Base-by-base conservation (phyloP, 768 basidiomycete species). In the Amanita subjunquillea region DNA sequence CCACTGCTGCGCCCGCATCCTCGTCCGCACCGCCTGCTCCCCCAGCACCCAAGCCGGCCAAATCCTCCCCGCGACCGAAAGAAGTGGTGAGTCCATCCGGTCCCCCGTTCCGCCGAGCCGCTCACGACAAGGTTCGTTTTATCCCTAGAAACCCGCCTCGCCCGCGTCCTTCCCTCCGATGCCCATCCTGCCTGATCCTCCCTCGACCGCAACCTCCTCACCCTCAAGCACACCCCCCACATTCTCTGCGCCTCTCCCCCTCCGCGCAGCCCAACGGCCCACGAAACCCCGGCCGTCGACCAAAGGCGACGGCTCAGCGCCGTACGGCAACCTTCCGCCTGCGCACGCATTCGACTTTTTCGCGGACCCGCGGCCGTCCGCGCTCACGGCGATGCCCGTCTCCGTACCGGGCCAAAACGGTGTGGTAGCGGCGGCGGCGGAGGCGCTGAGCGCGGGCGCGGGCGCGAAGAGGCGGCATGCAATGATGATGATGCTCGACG, bases 401-500 rank as follows among this genome's bases (percentile, higher is more conserved):
- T 34, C 34, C 3, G 34, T 34, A 13, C 34, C 12, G 2, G 10
- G 34, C 12, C 34, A 13, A 1, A 34, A 13, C 34, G 34, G 34
- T 1, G 10, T 32, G 34, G 12, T 13, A 0, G 3, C 12, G 32
- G 32, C 32, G 3, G 32, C 67, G 10, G 70, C 71, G 30, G 64
- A 68, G 29, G 67, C 72, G 27, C 64, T 75, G 27, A 63, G 73
- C 10, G 66, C 80, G 37, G 65, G 76, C 3, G 72, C 78, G 0
- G 85, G 84, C 30, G 72, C 78, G 1, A 90, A 90, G 65, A 80
- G 88, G 6, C 77, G 87, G 32, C 85, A 90, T 58, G 83, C 85
- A 0, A 75, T 85, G 60, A 86, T 88, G 82, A 81, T 86, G 76
- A 78, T 83, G 74, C 73, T 85, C 3, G 85, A 87, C 57, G 69